Evolutionary conservation across 176 grass and related monocot genomes (phyloP), one percentile per base, ranked within the genome.

Genomic region (Bonia amplexicaulis): DNA sequence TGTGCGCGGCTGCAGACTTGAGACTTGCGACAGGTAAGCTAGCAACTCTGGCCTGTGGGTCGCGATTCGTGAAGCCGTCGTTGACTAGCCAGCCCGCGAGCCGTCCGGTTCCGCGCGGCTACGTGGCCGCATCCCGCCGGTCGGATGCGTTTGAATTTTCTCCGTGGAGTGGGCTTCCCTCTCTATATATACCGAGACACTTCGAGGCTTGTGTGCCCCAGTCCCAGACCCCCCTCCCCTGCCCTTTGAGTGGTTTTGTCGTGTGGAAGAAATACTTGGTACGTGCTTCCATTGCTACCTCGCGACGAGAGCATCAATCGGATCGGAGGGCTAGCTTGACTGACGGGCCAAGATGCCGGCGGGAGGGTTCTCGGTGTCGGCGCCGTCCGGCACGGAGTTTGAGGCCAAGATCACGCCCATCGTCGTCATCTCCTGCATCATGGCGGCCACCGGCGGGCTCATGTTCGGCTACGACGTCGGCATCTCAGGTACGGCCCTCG

Each of bases 391-490:
- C 45, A 64, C 52, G n/a, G 84, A 98, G 77, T 93, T 93, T 17
- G 96, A 98, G 82, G 96, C 93, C 19, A 98, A 95, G 93, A 98
- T 98, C 69, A 98, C 96, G 74, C 93, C 93, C 9, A 85, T 95
- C 23, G 91, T 98, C 33, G 26, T 98, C 84, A 82, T 98, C 73
- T 98, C 93, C 47, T 95, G 96, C 87, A 85, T 95, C 93, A 95
- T 98, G 96, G 96, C 93, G 58, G 87, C 96, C 66, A 98, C 96
- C 67, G 93, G 92, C 7, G 96, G 96, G 0, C 77, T 98, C 54
- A 98, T 98, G 96, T 98, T 98, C 65, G 96, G 96, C 52, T 98
- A 98, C 70, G 95, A 98, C 67, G 77, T 98, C 64, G 96, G 96
- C 0, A 92, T 98, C 48, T 95, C 96, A 88, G 96, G 96, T 98